A percentile compares a stretch with the other conserved stretches of the same genome.
These are phyloP conservation scores for Myxozyma mucilagina DNA, from an alignment of 805 yeast species.

Conservation along the genomic window DNA sequence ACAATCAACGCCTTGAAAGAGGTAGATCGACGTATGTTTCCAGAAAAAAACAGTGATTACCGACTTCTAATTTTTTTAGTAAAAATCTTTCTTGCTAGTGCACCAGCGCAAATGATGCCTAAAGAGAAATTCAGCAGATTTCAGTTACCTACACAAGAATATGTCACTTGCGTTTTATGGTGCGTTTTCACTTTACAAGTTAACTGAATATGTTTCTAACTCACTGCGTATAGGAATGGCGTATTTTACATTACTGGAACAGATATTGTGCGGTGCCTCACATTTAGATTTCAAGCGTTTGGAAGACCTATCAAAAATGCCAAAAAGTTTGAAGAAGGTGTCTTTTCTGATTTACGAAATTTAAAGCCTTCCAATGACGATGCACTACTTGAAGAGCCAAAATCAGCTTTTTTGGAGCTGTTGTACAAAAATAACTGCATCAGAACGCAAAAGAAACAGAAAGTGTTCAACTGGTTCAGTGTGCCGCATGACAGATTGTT, in stretches of 20 bases:
- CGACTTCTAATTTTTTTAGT: conserved; percentile 36
- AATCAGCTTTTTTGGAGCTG: conserved; percentile 79
- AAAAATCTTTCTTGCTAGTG: conserved; percentile 84
- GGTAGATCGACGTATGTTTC: conserved; percentile 23
- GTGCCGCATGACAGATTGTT: conserved; percentile 91
- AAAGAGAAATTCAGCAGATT: conserved; percentile 85
- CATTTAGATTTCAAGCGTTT: conserved; percentile 83
- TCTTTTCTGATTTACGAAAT: conserved; percentile 84
- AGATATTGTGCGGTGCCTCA: conserved; percentile 89
- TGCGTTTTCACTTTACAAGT: background rate
- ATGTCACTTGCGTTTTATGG: conserved; percentile 94
- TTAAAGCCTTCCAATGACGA: conserved; percentile 73
- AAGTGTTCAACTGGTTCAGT: conserved; percentile 94
- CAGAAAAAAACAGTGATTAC: background rate
- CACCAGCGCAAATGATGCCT: conserved; percentile 92
- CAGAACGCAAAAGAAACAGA: conserved; percentile 93
- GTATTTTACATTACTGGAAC: conserved; percentile 91
- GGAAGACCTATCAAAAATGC: conserved; percentile 83
- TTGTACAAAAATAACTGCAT: conserved; percentile 82
- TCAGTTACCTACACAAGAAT: conserved; percentile 82
- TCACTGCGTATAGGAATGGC: conserved; percentile 49
- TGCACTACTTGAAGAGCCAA: conserved; percentile 83
- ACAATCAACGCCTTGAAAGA: conserved; percentile 27
- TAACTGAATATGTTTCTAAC: background rate
- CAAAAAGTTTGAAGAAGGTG: conserved; percentile 95